Evolutionary conservation across 768 basidiomycete genomes (phyloP).

Genomic region (Tulasnella sp.): DNA sequence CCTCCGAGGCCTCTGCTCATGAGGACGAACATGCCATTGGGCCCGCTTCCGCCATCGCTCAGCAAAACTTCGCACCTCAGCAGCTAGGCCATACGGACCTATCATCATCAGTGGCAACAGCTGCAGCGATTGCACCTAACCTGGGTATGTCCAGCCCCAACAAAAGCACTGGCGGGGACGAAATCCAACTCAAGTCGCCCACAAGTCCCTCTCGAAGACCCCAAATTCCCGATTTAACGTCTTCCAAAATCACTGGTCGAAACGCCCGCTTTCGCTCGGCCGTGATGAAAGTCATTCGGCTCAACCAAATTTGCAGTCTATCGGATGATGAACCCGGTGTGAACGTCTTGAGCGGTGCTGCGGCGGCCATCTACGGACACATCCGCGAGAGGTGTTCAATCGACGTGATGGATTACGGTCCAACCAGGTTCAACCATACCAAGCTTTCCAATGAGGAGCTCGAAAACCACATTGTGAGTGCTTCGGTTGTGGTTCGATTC

Average conservation of each 20-base stretch:
- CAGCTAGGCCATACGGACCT: not conserved
- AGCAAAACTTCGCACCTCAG: not conserved
- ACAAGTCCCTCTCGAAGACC: not conserved
- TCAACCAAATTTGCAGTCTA: conserved; percentile 2
- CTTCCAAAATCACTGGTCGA: not conserved
- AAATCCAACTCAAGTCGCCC: not conserved
- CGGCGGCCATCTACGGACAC: conserved; percentile 15
- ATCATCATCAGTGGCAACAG: not conserved
- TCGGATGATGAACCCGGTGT: conserved; percentile 19
- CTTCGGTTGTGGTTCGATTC: not conserved
- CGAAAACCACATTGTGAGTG: conserved; percentile 14
- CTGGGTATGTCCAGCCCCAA: not conserved
- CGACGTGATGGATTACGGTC: conserved; percentile 18
- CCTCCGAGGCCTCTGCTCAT: conserved; percentile 8
- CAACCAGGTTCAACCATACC: not conserved
- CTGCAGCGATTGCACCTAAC: not conserved
- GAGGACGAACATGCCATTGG: not conserved
- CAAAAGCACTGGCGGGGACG: not conserved
- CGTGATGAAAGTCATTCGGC: conserved; percentile 10
- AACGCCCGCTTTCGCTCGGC: conserved; percentile 8
- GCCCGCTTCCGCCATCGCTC: conserved; percentile 3
- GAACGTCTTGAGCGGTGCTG: not conserved
- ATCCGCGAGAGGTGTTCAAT: conserved; percentile 12
- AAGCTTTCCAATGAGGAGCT: not conserved
- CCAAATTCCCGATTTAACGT: not conserved